Evolutionary conservation across 768 basidiomycete species (phyloP), one percentile per base, ranked within the genome.

Genomic region (Collybia mongolica): DNA sequence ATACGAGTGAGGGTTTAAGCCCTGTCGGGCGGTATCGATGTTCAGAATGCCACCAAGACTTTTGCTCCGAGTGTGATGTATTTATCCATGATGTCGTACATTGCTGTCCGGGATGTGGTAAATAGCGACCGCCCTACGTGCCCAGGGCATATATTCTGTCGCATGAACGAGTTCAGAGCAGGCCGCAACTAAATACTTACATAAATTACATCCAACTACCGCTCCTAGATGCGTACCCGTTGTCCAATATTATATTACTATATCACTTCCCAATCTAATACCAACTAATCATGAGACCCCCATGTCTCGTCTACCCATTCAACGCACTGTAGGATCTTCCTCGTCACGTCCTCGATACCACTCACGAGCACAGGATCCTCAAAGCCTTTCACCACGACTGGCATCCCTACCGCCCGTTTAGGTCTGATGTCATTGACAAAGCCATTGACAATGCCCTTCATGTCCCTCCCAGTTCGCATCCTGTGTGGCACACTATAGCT

Each of bases 71-170:
- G 43, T 99, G 97, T 64, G 97, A 99, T 70, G 81, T 96, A 17
- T 97, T 98, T 62, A 85, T 98, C 4, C 97, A 98, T 59, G 92
- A 96, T 54, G 93, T 93, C 18, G 75, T 98, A 17, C 96, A 98
- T 63, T 93, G 90, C 52, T 99, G 96, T 72, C 94, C 96, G 0
- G 90, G 88, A 8, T 92, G 89, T 55, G 86, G 86, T 2, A 76
- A 73, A 57, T 76, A 68, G 40, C n/a, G n/a, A n/a, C n/a, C 29
- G 29, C 11, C 23, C 23, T 24, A 18, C 20, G 40, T 22, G 5
- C 20, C 18, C 23, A 22, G 44, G 18, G 26, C 9, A 9, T 28
- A 9, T 28, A 28, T 28, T 28, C 9, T 5, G 26, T 28, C 9
- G 9, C 5, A 28, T 28, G 26, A 9, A 28, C 26, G 5, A 28